Conservation (phyloP, 2,329 filamentous ascomycete genomes). For the Chaetomium olivaceum region DNA sequence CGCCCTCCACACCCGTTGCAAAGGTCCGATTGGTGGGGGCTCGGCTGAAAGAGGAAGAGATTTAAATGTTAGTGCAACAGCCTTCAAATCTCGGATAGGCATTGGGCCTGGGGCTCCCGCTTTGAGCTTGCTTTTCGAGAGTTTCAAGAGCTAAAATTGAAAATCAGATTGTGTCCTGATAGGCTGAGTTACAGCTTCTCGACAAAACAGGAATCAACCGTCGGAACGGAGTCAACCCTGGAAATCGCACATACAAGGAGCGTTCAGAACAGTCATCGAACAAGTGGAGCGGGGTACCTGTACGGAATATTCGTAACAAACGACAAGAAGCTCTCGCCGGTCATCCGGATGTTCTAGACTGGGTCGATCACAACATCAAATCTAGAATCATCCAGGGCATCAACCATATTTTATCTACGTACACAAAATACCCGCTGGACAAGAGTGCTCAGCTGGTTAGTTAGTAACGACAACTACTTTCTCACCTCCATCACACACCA, state of each 20-base stretch:
- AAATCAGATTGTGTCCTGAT: not conserved
- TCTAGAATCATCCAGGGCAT: not conserved
- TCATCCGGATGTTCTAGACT: not conserved
- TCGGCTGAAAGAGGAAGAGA: conserved; percentile 15
- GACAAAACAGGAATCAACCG: not conserved
- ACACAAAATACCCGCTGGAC: not conserved
- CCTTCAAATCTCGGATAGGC: not conserved
- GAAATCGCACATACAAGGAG: not conserved
- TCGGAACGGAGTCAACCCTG: not conserved
- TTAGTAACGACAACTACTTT: not conserved
- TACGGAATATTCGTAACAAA: not conserved
- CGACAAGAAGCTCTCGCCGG: not conserved
- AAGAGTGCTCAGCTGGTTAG: not conserved
- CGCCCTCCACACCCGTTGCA: conserved; percentile 6
- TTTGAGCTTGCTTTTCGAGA: not conserved
- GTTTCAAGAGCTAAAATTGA: not conserved
- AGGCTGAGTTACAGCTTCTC: not conserved
- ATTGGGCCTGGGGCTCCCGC: not conserved
- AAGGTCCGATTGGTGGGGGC: conserved; percentile 12
- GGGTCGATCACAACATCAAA: not conserved
- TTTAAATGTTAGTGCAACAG: conserved; percentile 27
- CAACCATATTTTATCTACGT: not conserved
- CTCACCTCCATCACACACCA: not conserved
- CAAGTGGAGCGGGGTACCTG: not conserved
- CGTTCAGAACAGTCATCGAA: not conserved